These are phyloP conservation scores for Ramularia endophylla DNA, from an alignment of 2,329 filamentous ascomycete genomes.

Conservation along the genomic window DNA sequence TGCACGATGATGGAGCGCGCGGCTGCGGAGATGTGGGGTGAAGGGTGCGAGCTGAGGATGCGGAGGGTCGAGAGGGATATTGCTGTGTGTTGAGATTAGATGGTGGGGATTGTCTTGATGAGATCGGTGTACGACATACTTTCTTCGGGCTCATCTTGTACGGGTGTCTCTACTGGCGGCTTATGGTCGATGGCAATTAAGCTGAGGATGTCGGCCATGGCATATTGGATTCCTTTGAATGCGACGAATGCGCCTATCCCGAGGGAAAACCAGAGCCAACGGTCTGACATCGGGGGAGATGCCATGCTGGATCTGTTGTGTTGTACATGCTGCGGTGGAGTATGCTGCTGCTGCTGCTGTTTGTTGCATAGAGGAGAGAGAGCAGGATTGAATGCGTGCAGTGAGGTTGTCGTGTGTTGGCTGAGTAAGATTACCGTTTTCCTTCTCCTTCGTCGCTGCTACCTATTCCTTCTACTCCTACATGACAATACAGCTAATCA, in stretches of 20 bases:
- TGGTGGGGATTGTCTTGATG: background rate
- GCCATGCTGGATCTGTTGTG: slow-evolving; percentile 24
- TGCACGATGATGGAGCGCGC: slow-evolving; percentile 23
- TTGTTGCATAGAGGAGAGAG: no score
- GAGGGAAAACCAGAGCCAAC: slow-evolving; percentile 43
- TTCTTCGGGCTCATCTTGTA: slow-evolving; percentile 41
- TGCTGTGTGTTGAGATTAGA: slow-evolving; percentile 17
- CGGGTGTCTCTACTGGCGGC: slow-evolving; percentile 66
- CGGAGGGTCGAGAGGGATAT: slow-evolving; percentile 38
- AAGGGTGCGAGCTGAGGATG: slow-evolving; percentile 36
- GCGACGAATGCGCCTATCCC: slow-evolving; percentile 54
- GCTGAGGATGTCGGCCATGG: slow-evolving; percentile 56
- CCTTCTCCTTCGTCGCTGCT: no score
- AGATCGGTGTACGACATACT: slow-evolving; percentile 1
- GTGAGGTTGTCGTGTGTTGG: no score
- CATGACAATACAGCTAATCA: no score
- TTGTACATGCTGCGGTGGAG: background rate
- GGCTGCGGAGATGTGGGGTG: slow-evolving; percentile 39
- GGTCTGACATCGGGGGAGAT: slow-evolving; percentile 31
- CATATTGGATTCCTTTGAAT: slow-evolving; percentile 51
- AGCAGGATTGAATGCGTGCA: no score
- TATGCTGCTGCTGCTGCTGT: no score
- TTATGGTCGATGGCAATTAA: slow-evolving; percentile 61
- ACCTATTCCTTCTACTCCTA: no score
- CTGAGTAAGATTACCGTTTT: no score